A percentile compares a stretch with the other conserved stretches of the same genome.
Conservation (phyloP, 345 rosid genomes). For the Kandelia obovata region DNA sequence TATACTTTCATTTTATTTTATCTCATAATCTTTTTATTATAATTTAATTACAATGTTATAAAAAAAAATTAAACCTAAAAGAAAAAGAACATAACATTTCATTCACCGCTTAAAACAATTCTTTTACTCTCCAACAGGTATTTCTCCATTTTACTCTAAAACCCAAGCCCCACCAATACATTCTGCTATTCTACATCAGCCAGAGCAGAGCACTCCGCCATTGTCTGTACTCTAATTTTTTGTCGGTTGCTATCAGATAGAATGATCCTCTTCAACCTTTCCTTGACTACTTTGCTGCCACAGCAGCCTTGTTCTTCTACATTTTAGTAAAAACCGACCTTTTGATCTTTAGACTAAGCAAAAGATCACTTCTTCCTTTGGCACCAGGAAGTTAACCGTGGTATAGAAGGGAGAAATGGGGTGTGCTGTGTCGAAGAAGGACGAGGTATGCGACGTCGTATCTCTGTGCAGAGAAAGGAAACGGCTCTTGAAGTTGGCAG, state of each 20-base stretch:
- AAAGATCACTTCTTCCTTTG: slow-evolving; percentile 1
- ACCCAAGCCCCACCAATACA: neutral
- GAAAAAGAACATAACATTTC: no score
- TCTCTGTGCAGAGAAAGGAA: slow-evolving; percentile 39
- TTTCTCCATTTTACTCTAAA: slow-evolving; percentile 4
- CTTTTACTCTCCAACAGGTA: neutral
- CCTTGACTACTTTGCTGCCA: slow-evolving; percentile 12
- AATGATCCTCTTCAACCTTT: slow-evolving; percentile 24
- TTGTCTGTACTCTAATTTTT: neutral
- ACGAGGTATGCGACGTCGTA: slow-evolving; percentile 31
- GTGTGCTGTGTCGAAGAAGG: slow-evolving; percentile 31
- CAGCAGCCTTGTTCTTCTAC: neutral
- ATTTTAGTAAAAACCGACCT: neutral
- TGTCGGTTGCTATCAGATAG: slow-evolving; percentile 10
- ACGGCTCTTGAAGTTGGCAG: slow-evolving; percentile 31
- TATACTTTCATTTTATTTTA: no score
- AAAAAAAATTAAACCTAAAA: no score
- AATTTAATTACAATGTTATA: no score
- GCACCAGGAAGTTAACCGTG: neutral
- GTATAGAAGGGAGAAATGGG: slow-evolving; percentile 25
- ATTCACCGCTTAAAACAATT: no score
- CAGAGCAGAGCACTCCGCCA: neutral
- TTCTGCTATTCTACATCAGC: slow-evolving; percentile 2
- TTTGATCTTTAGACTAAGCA: neutral
- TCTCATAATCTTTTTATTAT: no score